Conservation (phyloP, 495 filamentous ascomycete species). For the Penicillium malachiteum region DNA sequence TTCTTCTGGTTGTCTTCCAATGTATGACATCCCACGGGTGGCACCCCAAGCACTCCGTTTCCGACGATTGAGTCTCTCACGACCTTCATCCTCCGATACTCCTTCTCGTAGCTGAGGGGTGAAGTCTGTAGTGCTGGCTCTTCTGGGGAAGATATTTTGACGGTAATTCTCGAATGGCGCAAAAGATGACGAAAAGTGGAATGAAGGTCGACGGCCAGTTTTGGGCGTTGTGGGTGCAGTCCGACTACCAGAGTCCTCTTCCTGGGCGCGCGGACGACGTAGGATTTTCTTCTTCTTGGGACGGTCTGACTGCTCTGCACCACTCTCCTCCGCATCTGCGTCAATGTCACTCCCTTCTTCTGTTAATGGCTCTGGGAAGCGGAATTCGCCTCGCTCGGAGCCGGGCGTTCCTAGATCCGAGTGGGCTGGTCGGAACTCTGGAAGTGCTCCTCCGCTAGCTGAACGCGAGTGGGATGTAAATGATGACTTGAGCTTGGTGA, state of each 20-base stretch:
- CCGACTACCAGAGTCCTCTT: constrained; percentile 50
- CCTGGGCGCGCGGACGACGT: constrained; percentile 50
- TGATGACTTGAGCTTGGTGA: constrained; percentile 61
- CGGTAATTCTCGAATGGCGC: constrained; percentile 47
- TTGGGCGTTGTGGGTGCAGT: constrained; percentile 66
- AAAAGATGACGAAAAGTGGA: constrained; percentile 48
- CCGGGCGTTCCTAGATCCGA: constrained; percentile 36
- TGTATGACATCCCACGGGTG: constrained; percentile 56
- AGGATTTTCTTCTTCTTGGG: constrained; percentile 50
- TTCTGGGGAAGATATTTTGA: constrained; percentile 58
- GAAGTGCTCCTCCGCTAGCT: constrained; percentile 39
- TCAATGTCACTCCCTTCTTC: constrained; percentile 71
- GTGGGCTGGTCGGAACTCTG: constrained; percentile 28
- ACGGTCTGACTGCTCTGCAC: constrained; percentile 40
- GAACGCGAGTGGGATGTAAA: constrained; percentile 45
- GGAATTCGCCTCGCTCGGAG: constrained; percentile 52
- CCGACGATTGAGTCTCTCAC: constrained; percentile 65
- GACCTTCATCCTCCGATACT: constrained; percentile 86
- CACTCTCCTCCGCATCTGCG: constrained; percentile 74
- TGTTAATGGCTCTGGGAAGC: constrained; percentile 52
- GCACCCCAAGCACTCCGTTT: constrained; percentile 55
- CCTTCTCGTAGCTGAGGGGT: constrained; percentile 64
- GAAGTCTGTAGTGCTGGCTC: constrained; percentile 68
- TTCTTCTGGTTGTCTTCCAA: constrained; percentile 39
- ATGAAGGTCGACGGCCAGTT: constrained; percentile 40